Percentiles rank a stretch among this genome's conserved stretches.
Conservation (phyloP, 1,284 basidiomycete genomes). For the Porodaedalea pini region DNA sequence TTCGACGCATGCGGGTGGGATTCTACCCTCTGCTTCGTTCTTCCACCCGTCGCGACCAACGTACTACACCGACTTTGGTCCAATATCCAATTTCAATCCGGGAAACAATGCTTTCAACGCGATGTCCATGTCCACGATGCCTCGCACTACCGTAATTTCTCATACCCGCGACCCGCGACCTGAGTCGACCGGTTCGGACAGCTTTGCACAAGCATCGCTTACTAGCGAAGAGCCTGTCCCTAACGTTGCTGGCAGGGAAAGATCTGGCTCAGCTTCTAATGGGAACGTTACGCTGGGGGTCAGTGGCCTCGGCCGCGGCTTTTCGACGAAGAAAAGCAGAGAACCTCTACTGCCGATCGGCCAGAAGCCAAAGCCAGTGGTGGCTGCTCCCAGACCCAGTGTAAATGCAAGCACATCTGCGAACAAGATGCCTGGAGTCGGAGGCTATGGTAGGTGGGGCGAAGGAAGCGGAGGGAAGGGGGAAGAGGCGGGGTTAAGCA, state of each 20-base stretch:
- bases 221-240: constrained; percentile 15
- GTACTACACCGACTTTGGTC: constrained; percentile 33
- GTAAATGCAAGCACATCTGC: constrained; percentile 11
- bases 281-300: neutral
- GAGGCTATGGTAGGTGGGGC: constrained; percentile 11
- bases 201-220: constrained; percentile 17
- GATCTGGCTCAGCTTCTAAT: neutral
- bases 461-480: constrained; percentile 6
- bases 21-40: constrained; percentile 70
- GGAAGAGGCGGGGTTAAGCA: constrained; percentile 1
- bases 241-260: neutral
- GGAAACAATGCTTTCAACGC: neutral
- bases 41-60: constrained; percentile 63
- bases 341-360: constrained; percentile 60
- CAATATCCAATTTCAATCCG: constrained; percentile 36
- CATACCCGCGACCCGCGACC: constrained; percentile 11
- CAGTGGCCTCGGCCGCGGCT: constrained; percentile 8
- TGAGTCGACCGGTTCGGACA: constrained; percentile 17
- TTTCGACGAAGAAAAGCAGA: constrained; percentile 50
- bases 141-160: constrained; percentile 23
- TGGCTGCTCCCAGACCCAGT: neutral
- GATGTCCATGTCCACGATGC: constrained; percentile 26
- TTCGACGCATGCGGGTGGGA: constrained; percentile 64
- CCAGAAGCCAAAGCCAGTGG: constrained; percentile 15
- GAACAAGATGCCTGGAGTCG: constrained; percentile 14